phyloP scores from a whole-genome alignment of 495 filamentous ascomycete genomes.

The Venustampulla echinocandica region DNA sequence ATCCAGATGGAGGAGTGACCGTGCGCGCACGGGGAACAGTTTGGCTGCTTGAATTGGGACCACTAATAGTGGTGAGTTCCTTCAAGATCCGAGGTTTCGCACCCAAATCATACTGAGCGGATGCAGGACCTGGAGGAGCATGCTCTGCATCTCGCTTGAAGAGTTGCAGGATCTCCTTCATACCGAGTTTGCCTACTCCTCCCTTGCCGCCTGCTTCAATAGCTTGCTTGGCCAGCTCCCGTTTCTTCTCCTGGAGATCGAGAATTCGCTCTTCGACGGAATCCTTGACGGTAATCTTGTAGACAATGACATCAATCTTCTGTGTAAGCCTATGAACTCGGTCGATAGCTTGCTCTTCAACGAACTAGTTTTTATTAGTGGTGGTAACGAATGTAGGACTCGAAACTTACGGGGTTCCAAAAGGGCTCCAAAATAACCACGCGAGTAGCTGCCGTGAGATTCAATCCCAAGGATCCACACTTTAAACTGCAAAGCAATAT shows the following conservation, averaged over 20 bases:
- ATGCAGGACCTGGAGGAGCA: slow-evolving; percentile 1
- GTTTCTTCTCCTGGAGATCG: slow-evolving; percentile 85
- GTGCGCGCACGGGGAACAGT: slow-evolving; percentile 2
- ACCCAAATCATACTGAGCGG: slow-evolving; percentile 11
- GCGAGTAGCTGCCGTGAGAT: slow-evolving; percentile 85
- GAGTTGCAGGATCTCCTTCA: slow-evolving; percentile 87
- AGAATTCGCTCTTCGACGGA: slow-evolving; percentile 91
- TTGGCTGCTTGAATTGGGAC: neutral
- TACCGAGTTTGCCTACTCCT: slow-evolving; percentile 67
- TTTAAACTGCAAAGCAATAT: slow-evolving; percentile 87
- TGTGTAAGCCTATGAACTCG: slow-evolving; percentile 95
- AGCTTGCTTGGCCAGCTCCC: slow-evolving; percentile 72
- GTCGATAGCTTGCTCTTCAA: slow-evolving; percentile 98
- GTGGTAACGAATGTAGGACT: too few relatives aligned
- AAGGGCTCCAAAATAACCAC: slow-evolving; percentile 96
- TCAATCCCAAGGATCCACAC: slow-evolving; percentile 86
- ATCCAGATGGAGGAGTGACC: slow-evolving; percentile 3
- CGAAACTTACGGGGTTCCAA: slow-evolving; percentile 76
- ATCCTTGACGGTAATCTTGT: slow-evolving; percentile 75
- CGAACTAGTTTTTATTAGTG: slow-evolving; percentile 47
- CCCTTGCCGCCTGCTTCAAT: slow-evolving; percentile 57
- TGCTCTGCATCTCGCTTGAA: slow-evolving; percentile 70
- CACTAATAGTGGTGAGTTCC: slow-evolving; percentile 1
- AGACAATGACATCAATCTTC: slow-evolving; percentile 86
- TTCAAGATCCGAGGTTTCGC: slow-evolving; percentile 19